Base-by-base conservation (phyloP, 441 rosid genomes). In the Pelargonium citronellum region DNA sequence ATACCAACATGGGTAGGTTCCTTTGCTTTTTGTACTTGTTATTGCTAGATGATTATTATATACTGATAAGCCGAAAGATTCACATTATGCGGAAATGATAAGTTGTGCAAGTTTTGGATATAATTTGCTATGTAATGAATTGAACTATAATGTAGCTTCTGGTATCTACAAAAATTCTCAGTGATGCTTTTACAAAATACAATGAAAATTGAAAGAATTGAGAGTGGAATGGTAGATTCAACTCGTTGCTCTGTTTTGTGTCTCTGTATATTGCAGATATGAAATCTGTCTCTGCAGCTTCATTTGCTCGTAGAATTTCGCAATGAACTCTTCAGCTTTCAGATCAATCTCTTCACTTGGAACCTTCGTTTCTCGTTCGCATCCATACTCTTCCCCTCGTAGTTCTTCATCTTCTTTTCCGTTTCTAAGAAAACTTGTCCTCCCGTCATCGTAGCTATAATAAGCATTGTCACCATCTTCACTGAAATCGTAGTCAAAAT, bases 271-370 rank as follows among this genome's bases (percentile, higher is more conserved):
- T 71, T 83, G 79, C 24, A 82, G 72, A 77, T 77, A 86, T 19
- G 95, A 94, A 34, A 85, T 74, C 81, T 91, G 95, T 67, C 96
- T 83, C 75, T 91, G 97, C 71, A 89, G 81, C 81, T 81, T 90
- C 69, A 91, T 85, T 73, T 89, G 91, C 68, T 80, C 77, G 73
- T 87, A 80, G 77, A 94, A 91, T 41, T 84, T 79, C 17, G 91
- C 89, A 61, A 91, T 94, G 72, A 94, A 94, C 86, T 85, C 83
- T 73, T 89, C 99, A 2, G 99, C 99, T 79, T 84, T 87, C 34
- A 73, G 69, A 77, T 94, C 95, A 68, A 94, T 89, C 70, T 86
- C 88, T 7, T 0, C 73, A 71, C 34, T 43, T 4, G 55, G 44
- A 30, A 65, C 66, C 19, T 63, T 81, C 1, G 61, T 16, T 15